Base-by-base conservation (phyloP, 2,329 filamentous ascomycete genomes). In the Raffaelea albimanens region DNA sequence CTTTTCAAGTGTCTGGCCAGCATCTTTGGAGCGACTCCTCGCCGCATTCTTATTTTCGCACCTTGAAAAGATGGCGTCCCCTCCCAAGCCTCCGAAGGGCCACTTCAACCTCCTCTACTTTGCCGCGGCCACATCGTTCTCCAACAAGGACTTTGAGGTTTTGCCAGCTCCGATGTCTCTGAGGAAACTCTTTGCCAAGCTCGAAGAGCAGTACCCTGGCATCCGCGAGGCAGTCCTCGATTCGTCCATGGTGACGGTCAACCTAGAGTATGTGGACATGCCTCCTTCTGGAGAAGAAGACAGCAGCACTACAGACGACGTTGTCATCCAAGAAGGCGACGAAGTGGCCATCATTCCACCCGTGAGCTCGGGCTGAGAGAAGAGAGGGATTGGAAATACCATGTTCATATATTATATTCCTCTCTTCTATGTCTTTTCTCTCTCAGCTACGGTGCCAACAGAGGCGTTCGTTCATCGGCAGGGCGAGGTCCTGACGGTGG, bases 301-400 rank as follows among this genome's bases (percentile, higher is more conserved):
- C 42, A 67, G 66, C 16, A 43, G 39, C 5, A 40, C 16, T 4
- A 38, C 18, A 11, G 46, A 40, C 14, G 44, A 5, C 3, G 55
- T 70, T 22, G 61, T 78, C 48, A 84, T 94, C 49, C 66, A 79
- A 45, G 78, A 79, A 52, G 85, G 83, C 23, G 87, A 94, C 60
- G 88, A 94, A 67, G 86, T 94, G 47, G 88, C 85, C 39, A 84
- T 94, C 33, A 91, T 94, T 49, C 87, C 88, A 31, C 87, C 88
- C 10, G 88, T 94, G 55, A 94, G 87, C 70, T 89, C 87, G 34
- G 87, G 87, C 4, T 93, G 64, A 73, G 19, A 13, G 13, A 21
- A 20, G 29, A 29, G n/a, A 19, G 18, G 36, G 11, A 3, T 4
- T 14, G 16, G 21, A n/a, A n/a, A n/a, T n/a, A n/a, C n/a, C n/a